Base-by-base conservation (phyloP, 176 grass and related monocot genomes). In the Juncus inflexus region DNA sequence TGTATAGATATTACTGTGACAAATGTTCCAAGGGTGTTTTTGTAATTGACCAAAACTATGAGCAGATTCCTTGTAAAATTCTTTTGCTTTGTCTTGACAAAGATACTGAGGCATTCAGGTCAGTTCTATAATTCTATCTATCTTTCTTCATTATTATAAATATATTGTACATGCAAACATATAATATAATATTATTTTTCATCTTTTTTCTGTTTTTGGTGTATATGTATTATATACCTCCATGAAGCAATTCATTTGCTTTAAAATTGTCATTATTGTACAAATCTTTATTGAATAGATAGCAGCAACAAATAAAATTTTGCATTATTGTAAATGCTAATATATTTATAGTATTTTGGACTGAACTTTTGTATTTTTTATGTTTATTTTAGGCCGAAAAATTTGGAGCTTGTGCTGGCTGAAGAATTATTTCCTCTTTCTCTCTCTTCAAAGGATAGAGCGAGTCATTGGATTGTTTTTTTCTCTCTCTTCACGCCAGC, bases 31-130 rank as follows among this genome's bases (percentile, higher is more conserved):
- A 91, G 76, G 84, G 91, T 53, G 72, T 58, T 75, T 56, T 64
- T 36, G 16, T 58, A 64, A 67, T 86, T 50, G 83, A 75, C 61
- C 54, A 73, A 61, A 61, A 83, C 57, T 97, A 91, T 77, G 92
- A 91, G 72, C 74, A 89, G 86, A 91, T 97, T 63, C 92, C 87
- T 2, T 86, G 82, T 69, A 91, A 91, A 81, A 73, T 91, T 61
- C 60, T 89, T 63, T 47, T 79, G 50, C 82, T 86, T 65, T 91
- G 80, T 70, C 83, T 97, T n/a, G 71, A 97, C 49, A 91, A 86
- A 80, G 87, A 88, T 58, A 74, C 77, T 56, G 82, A 81, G 69
- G 74, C 68, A 12, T 91, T 89, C 70, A 91, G 92, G 92, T 97
- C 55, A 60, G 79, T 69, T 64, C 45, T 15, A 49, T 66, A 50